These are phyloP conservation scores for Calocera viscosa DNA, from an alignment of 768 basidiomycete species.

Conservation along the genomic window DNA sequence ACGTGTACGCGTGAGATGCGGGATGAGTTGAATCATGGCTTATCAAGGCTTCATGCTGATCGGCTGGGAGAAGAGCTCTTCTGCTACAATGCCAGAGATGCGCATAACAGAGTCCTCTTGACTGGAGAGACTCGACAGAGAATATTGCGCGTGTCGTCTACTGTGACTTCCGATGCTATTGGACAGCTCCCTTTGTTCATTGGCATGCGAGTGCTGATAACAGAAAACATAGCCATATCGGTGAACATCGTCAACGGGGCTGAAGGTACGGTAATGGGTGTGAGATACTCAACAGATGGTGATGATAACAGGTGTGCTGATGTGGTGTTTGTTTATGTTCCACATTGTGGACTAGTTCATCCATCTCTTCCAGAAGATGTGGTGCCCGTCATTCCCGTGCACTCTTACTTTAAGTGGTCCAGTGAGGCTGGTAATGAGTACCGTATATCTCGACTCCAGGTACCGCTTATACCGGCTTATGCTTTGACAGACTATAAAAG, in stretches of 20 bases:
- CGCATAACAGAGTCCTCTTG: neutral
- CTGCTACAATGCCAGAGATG: neutral
- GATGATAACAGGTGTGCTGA: neutral
- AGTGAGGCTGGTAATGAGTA: too few species aligned
- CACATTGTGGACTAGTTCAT: too few species aligned
- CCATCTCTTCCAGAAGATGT: too few species aligned
- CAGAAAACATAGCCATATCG: slow-evolving; percentile 3
- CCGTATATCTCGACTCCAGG: too few species aligned
- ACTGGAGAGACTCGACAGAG: neutral
- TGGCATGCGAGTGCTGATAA: slow-evolving; percentile 7
- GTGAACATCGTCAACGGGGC: slow-evolving; percentile 2
- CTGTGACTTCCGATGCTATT: neutral
- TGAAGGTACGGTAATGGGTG: neutral
- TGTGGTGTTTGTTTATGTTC: neutral
- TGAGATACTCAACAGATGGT: neutral
- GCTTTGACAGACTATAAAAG: slow-evolving; percentile 11
- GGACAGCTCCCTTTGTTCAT: neutral
- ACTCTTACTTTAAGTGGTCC: too few species aligned
- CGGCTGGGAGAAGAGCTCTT: too few species aligned
- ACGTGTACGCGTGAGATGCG: too few species aligned
- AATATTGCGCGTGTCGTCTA: neutral
- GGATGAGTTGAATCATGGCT: too few species aligned
- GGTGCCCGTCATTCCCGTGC: too few species aligned
- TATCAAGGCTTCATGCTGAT: too few species aligned
- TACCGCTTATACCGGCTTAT: slow-evolving; percentile 9